Conservation (phyloP, 129 eudicot genomes). For the Tagetes erecta region DNA sequence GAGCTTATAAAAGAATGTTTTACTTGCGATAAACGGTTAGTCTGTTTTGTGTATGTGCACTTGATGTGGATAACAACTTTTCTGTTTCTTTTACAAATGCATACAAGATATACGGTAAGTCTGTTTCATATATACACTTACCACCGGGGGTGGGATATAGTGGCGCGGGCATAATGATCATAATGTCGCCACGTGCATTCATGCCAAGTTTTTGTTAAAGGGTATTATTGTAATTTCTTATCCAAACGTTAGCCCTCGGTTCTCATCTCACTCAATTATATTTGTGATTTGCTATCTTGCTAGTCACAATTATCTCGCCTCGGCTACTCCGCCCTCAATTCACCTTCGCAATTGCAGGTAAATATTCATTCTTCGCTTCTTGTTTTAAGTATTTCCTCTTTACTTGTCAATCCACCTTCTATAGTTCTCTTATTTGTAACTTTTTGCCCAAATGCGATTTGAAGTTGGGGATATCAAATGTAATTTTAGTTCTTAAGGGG, state of each 20-base stretch:
- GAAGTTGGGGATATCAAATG: no score
- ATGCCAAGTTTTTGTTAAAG: neutral
- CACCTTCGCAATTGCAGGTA: neutral
- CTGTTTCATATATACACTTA: neutral
- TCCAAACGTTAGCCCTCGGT: neutral
- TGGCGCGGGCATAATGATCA: neutral
- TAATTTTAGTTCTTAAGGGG: no score
- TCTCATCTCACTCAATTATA: neutral
- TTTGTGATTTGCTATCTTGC: neutral
- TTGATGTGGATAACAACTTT: neutral
- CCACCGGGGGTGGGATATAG: neutral
- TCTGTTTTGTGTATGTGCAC: neutral
- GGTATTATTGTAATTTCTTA: constrained; percentile 3
- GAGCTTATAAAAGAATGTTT: neutral
- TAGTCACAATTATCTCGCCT: neutral
- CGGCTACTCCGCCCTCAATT: neutral
- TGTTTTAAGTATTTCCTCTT: neutral
- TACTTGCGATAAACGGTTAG: neutral
- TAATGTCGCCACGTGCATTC: neutral
- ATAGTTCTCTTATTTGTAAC: neutral
- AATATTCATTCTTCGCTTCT: neutral
- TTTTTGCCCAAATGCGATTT: no score
- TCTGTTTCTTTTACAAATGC: neutral
- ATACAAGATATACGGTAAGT: neutral
- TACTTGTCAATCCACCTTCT: neutral